phyloP scores from a whole-genome alignment of 257 asterid species.

The Nicotiana knightiana region DNA sequence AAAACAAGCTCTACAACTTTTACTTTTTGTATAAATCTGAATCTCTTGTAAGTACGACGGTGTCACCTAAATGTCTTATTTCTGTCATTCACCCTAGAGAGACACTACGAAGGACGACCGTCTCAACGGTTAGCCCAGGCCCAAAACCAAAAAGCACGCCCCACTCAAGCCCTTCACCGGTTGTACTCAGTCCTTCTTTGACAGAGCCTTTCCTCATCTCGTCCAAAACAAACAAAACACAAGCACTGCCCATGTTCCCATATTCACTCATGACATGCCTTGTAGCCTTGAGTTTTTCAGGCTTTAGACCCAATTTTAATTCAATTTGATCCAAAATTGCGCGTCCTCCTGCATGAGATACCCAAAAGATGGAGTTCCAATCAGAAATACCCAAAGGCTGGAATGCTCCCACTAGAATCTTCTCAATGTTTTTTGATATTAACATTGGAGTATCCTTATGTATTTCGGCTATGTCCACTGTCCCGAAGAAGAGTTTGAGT shows the following conservation, averaged over 20 bases:
- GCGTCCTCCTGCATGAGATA: conserved; percentile 15
- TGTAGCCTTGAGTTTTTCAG: not conserved
- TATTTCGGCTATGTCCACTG: not conserved
- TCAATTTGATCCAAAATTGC: conserved; percentile 17
- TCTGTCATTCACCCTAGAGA: not conserved
- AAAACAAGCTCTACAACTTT: too few species aligned
- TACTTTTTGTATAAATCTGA: too few species aligned
- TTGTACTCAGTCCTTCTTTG: conserved; percentile 5
- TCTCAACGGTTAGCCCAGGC: conserved; percentile 10
- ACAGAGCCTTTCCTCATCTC: conserved; percentile 9
- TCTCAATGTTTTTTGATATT: conserved; percentile 13
- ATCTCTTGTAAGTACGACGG: too few species aligned
- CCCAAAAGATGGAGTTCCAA: conserved; percentile 16
- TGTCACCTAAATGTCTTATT: too few species aligned
- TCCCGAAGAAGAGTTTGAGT: conserved; percentile 11
- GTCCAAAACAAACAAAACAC: conserved; percentile 11
- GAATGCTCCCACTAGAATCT: not conserved
- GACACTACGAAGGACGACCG: conserved; percentile 6
- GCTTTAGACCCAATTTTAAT: conserved; percentile 2
- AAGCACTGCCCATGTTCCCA: conserved; percentile 6
- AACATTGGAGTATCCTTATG: conserved; percentile 1
- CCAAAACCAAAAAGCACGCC: conserved; percentile 16
- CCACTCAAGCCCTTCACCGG: conserved; percentile 14
- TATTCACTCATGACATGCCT: conserved; percentile 8
- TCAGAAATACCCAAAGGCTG: conserved; percentile 3